These are phyloP conservation scores for Decorospora gaudefroyi DNA, from an alignment of 2,329 filamentous ascomycete species.

Conservation along the genomic window DNA sequence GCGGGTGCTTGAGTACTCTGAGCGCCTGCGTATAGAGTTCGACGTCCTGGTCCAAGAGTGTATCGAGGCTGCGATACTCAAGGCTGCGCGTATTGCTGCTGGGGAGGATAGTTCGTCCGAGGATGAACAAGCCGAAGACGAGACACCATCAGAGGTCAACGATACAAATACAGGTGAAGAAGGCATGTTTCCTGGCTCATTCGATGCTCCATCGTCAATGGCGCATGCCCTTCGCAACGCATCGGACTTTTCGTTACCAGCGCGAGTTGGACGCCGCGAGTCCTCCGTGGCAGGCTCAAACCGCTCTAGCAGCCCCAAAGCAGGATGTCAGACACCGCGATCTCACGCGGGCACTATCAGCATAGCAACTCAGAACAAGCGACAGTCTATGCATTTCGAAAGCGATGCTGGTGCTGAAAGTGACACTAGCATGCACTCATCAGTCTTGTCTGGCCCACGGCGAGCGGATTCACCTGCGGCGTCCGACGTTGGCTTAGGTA, in stretches of 20 bases:
- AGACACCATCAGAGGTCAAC: slow-evolving; percentile 53
- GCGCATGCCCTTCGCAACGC: slow-evolving; percentile 60
- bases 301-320: slow-evolving; percentile 84
- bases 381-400: slow-evolving; percentile 78
- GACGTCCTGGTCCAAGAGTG: slow-evolving; percentile 92
- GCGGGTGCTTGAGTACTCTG: slow-evolving; percentile 91
- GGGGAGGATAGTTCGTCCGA: slow-evolving; percentile 81
- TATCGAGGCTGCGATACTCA: slow-evolving; percentile 86
- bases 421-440: slow-evolving; percentile 86
- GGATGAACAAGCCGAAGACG: slow-evolving; percentile 49
- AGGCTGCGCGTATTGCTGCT: slow-evolving; percentile 84
- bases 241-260: slow-evolving; percentile 55
- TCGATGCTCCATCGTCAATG: slow-evolving; percentile 62
- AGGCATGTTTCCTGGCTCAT: slow-evolving; percentile 63
- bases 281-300: slow-evolving; percentile 75
- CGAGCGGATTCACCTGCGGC: slow-evolving; percentile 83
- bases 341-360: slow-evolving; percentile 70
- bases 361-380: slow-evolving; percentile 67
- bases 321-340: slow-evolving; percentile 80
- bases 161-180: slow-evolving; percentile 56
- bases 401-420: slow-evolving; percentile 83
- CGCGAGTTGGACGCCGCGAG: slow-evolving; percentile 54
- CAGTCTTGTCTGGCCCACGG: slow-evolving; percentile 69
- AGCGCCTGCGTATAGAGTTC: slow-evolving; percentile 93
- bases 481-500: slow-evolving; percentile 78